A percentile compares a stretch with the other conserved stretches of the same genome.
Conservation (phyloP, 148 eudicot species). For the Camellia lanceoleosa region DNA sequence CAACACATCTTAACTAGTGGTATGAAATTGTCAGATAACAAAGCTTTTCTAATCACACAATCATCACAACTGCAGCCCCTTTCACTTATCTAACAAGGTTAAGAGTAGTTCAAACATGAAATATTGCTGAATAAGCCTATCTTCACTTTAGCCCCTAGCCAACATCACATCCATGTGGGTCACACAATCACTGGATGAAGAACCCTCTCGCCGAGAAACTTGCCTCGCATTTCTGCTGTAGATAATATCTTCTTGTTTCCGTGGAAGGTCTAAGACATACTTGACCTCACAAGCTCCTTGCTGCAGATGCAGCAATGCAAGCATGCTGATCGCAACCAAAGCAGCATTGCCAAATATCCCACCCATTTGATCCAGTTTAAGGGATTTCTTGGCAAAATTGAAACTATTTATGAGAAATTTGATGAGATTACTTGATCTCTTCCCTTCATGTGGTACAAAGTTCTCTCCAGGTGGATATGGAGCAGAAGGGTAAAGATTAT, state of each 20-base stretch:
- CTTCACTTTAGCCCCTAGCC: slow-evolving; percentile 67
- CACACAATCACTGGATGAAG: slow-evolving; percentile 20
- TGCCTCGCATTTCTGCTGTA: slow-evolving; percentile 29
- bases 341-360: slow-evolving; percentile 83
- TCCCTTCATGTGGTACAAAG: slow-evolving; percentile 28
- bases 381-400: slow-evolving; percentile 48
- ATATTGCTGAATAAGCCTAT: not conserved
- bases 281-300: slow-evolving; percentile 44
- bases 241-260: slow-evolving; percentile 29
- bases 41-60: slow-evolving; percentile 1
- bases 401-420: slow-evolving; percentile 48
- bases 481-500: slow-evolving; percentile 38
- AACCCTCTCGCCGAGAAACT: slow-evolving; percentile 25
- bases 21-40: not conserved
- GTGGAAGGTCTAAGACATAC: slow-evolving; percentile 23
- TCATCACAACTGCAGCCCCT: not conserved
- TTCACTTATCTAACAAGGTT: not conserved
- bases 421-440: slow-evolving; percentile 39
- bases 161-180: slow-evolving; percentile 59
- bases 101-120: not conserved
- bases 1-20: not conserved
- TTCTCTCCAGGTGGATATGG: slow-evolving; percentile 36
- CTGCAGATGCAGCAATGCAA: slow-evolving; percentile 73
- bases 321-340: slow-evolving; percentile 77
- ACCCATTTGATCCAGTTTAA: slow-evolving; percentile 60